Evolutionary conservation across 2,329 filamentous ascomycete genomes (phyloP).

Genomic region (Hypomyces perniciosus): DNA sequence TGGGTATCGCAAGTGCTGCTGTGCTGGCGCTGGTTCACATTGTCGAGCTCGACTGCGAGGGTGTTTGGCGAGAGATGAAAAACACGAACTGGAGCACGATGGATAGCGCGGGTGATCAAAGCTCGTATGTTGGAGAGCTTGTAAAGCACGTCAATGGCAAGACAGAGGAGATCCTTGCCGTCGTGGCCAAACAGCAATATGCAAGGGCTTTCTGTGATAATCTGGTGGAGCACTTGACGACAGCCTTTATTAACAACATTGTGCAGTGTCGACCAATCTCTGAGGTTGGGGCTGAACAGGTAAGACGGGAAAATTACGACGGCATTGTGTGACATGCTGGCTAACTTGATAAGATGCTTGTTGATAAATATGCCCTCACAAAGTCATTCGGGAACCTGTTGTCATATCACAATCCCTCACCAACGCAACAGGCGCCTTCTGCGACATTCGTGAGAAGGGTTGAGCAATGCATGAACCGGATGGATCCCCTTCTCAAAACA

Average conservation of each 20-base stretch:
- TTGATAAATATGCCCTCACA: slow-evolving; percentile 88
- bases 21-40: slow-evolving; percentile 78
- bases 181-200: slow-evolving; percentile 87
- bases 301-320: slow-evolving; percentile 28
- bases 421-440: slow-evolving; percentile 35
- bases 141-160: slow-evolving; percentile 65
- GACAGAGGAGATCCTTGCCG: slow-evolving; percentile 65
- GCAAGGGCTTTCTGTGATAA: slow-evolving; percentile 93
- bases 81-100: slow-evolving; percentile 94
- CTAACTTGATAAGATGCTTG: slow-evolving; percentile 62
- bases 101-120: slow-evolving; percentile 89
- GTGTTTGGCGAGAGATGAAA: slow-evolving; percentile 92
- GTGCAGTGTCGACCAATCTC: slow-evolving; percentile 87
- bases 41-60: slow-evolving; percentile 76
- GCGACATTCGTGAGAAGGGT: slow-evolving; percentile 78
- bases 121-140: slow-evolving; percentile 81
- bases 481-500: slow-evolving; percentile 92
- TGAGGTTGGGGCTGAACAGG: slow-evolving; percentile 89
- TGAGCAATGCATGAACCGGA: slow-evolving; percentile 72
- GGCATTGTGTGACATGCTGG: slow-evolving; percentile 18
- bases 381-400: slow-evolving; percentile 70
- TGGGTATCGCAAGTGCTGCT: slow-evolving; percentile 86
- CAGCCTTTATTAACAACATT: slow-evolving; percentile 73
- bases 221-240: slow-evolving; percentile 80
- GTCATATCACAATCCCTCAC: slow-evolving; percentile 50